Evolutionary conservation across 768 basidiomycete species (phyloP), one percentile per base, ranked within the genome.

Genomic region (Tricholoma hemisulphureum): DNA sequence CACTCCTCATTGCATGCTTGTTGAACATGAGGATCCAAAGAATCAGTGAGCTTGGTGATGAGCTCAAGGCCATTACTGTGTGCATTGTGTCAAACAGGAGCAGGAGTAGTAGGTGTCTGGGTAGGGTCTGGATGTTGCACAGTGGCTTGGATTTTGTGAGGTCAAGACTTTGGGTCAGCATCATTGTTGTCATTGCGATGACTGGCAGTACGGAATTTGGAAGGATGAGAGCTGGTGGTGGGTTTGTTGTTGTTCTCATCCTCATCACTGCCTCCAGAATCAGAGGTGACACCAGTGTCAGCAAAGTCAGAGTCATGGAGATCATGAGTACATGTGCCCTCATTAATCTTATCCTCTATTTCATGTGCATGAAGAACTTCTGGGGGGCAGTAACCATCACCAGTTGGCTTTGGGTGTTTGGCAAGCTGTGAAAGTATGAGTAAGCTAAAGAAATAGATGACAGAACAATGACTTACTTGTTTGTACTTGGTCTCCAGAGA

Each of bases 11-110:
- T 67, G 11, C 61, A 59, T 3, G 55, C 56, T 16, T 45, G 24
- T 20, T 66, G 67, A 11, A 63, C 58, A 3, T 55, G 53, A 8
- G 69, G 73, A 57, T 74, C 66, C 43, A 72, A 60, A 14, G 68
- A 61, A 20, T 26, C 9, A 4, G 65, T 26, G 28, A 74, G 55
- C 4, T 43, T 51, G 5, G 20, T 53, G 14, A 68, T 23, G 23
- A 72, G 62, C n/a, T 69, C 70, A 10, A 53, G 28, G 7, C 63
- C 61, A 41, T 20, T 41, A 20, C 6, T 58, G 61, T n/a, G 53
- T 54, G 35, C 46, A 39, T 59, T 39, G 24, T 54, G 50, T 28
- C 48, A 39, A n/a, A n/a, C n/a, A 48, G 60, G 39, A 20, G 39
- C 20, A 20, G 49, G 39, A 20, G 39, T 41, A 41, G n/a, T n/a